Conservation (phyloP, 305 asterid species). For the Plantago coronopus region DNA sequence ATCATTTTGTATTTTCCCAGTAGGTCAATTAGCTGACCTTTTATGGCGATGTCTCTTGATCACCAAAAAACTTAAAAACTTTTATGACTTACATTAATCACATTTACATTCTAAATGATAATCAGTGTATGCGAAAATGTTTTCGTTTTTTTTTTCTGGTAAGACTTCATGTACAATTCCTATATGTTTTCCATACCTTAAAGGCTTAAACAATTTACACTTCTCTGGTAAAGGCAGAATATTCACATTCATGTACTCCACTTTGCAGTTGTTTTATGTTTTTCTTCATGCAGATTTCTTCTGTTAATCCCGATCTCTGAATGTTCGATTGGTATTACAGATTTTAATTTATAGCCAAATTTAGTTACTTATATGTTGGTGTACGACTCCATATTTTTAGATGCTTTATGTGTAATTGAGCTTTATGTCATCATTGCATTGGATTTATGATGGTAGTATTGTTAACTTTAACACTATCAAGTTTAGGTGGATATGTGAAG, state of each 20-base stretch:
- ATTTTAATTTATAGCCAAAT: background rate
- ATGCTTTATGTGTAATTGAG: conserved; percentile 1
- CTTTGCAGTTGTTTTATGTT: background rate
- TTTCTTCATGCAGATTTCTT: background rate
- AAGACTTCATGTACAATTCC: no score
- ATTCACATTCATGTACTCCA: background rate
- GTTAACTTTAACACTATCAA: background rate
- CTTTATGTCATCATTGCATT: background rate
- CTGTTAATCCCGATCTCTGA: background rate
- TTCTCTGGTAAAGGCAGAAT: no score
- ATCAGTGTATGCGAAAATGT: background rate
- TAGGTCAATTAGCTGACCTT: background rate
- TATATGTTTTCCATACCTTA: no score
- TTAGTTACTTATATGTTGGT: background rate
- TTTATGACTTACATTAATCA: conserved; percentile 6
- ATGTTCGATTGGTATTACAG: background rate
- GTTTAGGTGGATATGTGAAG: conserved; percentile 11
- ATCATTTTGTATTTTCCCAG: background rate
- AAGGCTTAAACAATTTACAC: no score
- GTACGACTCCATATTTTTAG: background rate
- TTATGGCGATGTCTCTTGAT: background rate
- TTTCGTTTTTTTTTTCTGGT: no score
- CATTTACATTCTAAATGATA: background rate
- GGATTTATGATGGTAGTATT: background rate
- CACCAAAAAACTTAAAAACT: background rate